These are phyloP conservation scores for Imleria badia DNA, from an alignment of 768 basidiomycete genomes.

Conservation along the genomic window DNA sequence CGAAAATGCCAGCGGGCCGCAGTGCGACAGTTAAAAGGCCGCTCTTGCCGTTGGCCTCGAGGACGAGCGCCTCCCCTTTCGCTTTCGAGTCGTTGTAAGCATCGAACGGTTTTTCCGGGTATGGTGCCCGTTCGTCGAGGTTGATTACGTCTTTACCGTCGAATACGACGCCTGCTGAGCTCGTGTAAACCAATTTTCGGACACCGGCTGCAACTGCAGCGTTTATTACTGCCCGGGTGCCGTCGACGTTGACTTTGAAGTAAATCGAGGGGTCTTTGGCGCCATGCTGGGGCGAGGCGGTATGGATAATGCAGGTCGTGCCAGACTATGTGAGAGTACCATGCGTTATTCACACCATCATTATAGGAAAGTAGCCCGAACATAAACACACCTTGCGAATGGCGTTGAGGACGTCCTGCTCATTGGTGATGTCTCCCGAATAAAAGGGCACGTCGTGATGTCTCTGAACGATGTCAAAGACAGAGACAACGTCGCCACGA, in stretches of 20 bases:
- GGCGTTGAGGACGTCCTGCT: slow-evolving; percentile 68
- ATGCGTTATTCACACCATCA: neutral
- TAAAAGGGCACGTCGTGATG: slow-evolving; percentile 87
- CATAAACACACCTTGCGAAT: slow-evolving; percentile 60
- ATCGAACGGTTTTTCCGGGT: slow-evolving; percentile 75
- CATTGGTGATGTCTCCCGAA: slow-evolving; percentile 84
- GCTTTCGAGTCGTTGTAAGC: slow-evolving; percentile 95
- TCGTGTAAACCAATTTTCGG: slow-evolving; percentile 90
- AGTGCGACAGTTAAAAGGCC: slow-evolving; percentile 88
- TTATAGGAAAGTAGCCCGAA: neutral
- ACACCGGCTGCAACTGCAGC: slow-evolving; percentile 74
- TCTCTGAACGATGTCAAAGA: slow-evolving; percentile 91
- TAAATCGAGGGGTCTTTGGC: slow-evolving; percentile 69
- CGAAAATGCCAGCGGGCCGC: slow-evolving; percentile 93
- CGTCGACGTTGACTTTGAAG: slow-evolving; percentile 92
- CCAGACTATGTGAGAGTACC: slow-evolving; percentile 60
- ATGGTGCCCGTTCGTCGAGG: slow-evolving; percentile 82
- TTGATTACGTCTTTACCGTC: slow-evolving; percentile 78
- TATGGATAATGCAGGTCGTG: slow-evolving; percentile 92
- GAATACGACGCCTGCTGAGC: slow-evolving; percentile 89
- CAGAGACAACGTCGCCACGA: slow-evolving; percentile 77
- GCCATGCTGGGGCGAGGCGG: slow-evolving; percentile 81
- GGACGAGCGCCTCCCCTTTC: slow-evolving; percentile 77
- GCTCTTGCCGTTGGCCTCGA: slow-evolving; percentile 82
- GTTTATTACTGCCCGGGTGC: slow-evolving; percentile 81